Evolutionary conservation across 352 stramenopile species (phyloP).

Genomic region (Globisporangium lucens): DNA sequence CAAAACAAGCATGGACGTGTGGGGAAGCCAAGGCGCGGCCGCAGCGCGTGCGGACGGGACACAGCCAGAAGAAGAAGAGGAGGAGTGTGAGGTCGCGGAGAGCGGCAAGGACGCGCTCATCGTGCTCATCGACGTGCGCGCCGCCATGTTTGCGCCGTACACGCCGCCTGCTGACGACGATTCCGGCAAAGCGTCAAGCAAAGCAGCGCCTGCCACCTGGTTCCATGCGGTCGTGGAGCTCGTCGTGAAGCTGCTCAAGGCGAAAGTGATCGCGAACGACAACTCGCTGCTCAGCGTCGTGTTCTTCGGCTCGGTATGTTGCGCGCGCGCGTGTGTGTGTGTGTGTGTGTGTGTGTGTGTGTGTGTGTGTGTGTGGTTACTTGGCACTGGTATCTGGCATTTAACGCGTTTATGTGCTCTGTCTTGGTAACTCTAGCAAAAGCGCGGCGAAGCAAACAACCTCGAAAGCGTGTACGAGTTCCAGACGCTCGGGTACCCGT

Average conservation of each 20-base stretch:
- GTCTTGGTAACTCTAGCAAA: slow-evolving; percentile 35
- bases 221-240: slow-evolving; percentile 73
- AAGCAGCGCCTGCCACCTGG: slow-evolving; percentile 39
- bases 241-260: slow-evolving; percentile 65
- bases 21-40: slow-evolving; percentile 20
- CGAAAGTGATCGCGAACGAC: slow-evolving; percentile 77
- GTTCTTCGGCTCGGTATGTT: slow-evolving; percentile 71
- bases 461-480: slow-evolving; percentile 77
- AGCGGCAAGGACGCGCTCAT: slow-evolving; percentile 77
- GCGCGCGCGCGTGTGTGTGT: neutral
- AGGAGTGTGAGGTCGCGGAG: slow-evolving; percentile 53
- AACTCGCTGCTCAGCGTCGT: slow-evolving; percentile 75
- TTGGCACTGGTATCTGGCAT: no score
- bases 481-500: slow-evolving; percentile 68
- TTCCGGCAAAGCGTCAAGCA: slow-evolving; percentile 14
- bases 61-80: slow-evolving; percentile 34
- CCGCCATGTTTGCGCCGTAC: slow-evolving; percentile 61
- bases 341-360: neutral
- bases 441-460: slow-evolving; percentile 48
- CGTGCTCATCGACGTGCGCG: slow-evolving; percentile 71
- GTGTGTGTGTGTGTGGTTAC: neutral
- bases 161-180: neutral
- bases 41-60: neutral
- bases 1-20: slow-evolving; percentile 36
- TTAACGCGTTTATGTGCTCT: no score